Evolutionary conservation across 371 early-diverging fungal species (phyloP).

Genomic region (Neoconidiobolus thromboides): DNA sequence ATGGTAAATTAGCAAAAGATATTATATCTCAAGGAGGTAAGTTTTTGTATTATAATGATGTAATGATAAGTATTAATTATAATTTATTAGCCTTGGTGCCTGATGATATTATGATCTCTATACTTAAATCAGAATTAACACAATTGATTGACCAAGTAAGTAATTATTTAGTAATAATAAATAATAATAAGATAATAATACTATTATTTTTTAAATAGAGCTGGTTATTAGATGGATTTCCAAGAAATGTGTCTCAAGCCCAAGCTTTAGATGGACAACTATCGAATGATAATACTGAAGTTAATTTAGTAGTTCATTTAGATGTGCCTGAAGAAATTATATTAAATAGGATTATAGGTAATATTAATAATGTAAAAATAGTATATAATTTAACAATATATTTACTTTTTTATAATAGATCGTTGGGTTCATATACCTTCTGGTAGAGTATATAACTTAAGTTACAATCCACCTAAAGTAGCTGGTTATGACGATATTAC

Average conservation of each 20-base stretch:
- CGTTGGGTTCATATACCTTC: constrained; percentile 87
- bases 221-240: constrained; percentile 96
- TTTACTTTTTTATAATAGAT: constrained; percentile 21
- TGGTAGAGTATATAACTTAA: constrained; percentile 81
- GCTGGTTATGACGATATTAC: constrained; percentile 83
- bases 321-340: constrained; percentile 85
- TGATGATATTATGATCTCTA: constrained; percentile 52
- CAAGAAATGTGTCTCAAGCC: constrained; percentile 81
- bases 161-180: too few species aligned
- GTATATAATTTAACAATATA: constrained; percentile 9
- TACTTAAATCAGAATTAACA: constrained; percentile 49
- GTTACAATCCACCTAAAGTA: constrained; percentile 79
- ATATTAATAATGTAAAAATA: neutral
- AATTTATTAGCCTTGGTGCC: constrained; percentile 32
- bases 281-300: constrained; percentile 24
- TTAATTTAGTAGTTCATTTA: constrained; percentile 74
- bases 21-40: constrained; percentile 32
- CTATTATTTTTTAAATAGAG: neutral
- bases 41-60: neutral
- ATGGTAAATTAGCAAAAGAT: constrained; percentile 42
- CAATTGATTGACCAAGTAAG: constrained; percentile 13
- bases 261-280: constrained; percentile 48
- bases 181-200: too few species aligned
- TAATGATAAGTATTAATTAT: too few species aligned
- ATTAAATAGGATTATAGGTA: constrained; percentile 69